phyloP scores from a whole-genome alignment of 495 filamentous ascomycete genomes.

The Lepraria neglecta region DNA sequence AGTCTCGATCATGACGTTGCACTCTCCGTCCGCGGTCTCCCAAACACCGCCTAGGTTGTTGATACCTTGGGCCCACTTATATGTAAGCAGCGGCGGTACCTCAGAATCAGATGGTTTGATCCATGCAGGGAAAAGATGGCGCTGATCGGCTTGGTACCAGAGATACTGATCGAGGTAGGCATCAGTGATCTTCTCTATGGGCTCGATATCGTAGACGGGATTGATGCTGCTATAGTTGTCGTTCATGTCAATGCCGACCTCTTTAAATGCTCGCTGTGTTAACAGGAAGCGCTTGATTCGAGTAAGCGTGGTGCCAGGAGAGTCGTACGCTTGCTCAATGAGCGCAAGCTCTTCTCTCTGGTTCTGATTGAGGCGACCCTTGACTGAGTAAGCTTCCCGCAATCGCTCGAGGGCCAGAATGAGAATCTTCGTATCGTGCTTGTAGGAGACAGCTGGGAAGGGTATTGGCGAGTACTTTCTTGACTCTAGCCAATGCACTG shows the following conservation, averaged over 20 bases:
- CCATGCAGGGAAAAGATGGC: slow-evolving; percentile 96
- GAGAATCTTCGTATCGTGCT: slow-evolving; percentile 98
- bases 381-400: slow-evolving; percentile 95
- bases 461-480: slow-evolving; percentile 98
- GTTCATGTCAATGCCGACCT: slow-evolving; percentile 99
- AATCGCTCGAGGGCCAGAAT: slow-evolving; percentile 93
- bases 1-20: slow-evolving; percentile 98
- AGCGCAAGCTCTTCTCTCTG: slow-evolving; percentile 95
- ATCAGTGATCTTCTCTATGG: slow-evolving; percentile 99
- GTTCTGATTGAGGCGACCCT: slow-evolving; percentile 93
- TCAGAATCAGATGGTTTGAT: slow-evolving; percentile 99
- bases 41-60: slow-evolving; percentile 98
- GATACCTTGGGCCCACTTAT: slow-evolving; percentile 99
- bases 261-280: slow-evolving; percentile 97
- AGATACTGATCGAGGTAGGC: slow-evolving; percentile 98
- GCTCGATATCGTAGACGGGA: slow-evolving; percentile 97
- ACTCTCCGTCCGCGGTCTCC: slow-evolving; percentile 92
- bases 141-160: slow-evolving; percentile 98
- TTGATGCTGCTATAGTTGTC: slow-evolving; percentile 99
- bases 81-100: slow-evolving; percentile 91
- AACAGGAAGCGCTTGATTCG: slow-evolving; percentile 97
- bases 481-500: slow-evolving; percentile 98
- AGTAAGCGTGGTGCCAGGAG: slow-evolving; percentile 90
- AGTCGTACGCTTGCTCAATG: slow-evolving; percentile 98
- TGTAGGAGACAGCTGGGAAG: slow-evolving; percentile 98